Evolutionary conservation across 2,329 filamentous ascomycete genomes (phyloP), one percentile per base, ranked within the genome.

Genomic region (Calonectria naviculata): DNA sequence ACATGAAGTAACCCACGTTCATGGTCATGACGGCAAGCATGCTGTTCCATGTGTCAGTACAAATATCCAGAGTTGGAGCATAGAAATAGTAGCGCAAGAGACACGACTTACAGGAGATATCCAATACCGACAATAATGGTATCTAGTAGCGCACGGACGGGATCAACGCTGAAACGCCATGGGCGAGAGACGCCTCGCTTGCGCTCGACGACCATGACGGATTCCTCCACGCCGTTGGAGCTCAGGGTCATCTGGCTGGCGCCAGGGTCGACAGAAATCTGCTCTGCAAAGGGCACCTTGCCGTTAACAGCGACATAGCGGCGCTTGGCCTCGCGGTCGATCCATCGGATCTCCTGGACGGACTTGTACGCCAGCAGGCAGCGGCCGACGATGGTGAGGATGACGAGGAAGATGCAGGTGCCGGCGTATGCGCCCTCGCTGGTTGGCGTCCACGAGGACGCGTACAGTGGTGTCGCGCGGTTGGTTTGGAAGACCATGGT

Each of bases 1-100:
- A 95, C 66, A 95, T 83, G 81, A 96, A 96, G 81, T 97, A 97
- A 15, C 94, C 94, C 19, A 96, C 89, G 77, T 97, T 97, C 86
- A 94, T 91, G 1, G 94, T 95, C 94, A 97, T 98, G 80, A 97
- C 93, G 17, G 93, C 94, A 84, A 98, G 85, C 95, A 98, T 98
- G 71, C 95, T 98, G 64, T 7, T n/a, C 12, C 13, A 65, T 56
- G 68, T 17, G 52, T 62, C 24, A 71, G 56, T 26, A 13, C 10
- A 17, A 13, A 41, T 17, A 8, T 42, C 19, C 24, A 31, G 10
- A n/a, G 47, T 29, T 52, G 47, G 13, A 9, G 26, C 5, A 17
- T 36, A 29, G 34, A 34, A 36, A 26, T 19, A 2, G 38, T 15
- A 13, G n/a, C 42, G 21, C 42, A 63, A 10, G 15, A n/a, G 21